These are phyloP conservation scores for Populus nigra DNA, from an alignment of 345 rosid genomes.

Conservation along the genomic window DNA sequence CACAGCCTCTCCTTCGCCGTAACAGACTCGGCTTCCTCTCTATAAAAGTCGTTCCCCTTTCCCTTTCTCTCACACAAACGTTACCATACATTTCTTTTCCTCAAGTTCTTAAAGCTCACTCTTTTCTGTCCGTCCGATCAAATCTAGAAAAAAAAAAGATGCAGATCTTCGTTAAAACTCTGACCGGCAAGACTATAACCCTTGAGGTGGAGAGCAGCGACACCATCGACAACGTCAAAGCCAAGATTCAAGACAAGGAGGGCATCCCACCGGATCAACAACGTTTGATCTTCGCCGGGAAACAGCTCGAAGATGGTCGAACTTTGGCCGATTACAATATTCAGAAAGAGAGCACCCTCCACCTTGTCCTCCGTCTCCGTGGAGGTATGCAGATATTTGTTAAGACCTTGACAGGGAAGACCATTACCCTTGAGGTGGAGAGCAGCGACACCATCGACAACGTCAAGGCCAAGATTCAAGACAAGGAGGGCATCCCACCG, in stretches of 20 bases:
- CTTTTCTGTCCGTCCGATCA: background rate
- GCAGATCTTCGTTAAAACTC: slow-evolving; percentile 29
- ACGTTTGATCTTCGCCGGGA: slow-evolving; percentile 23
- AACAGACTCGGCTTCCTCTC: background rate
- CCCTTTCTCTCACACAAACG: background rate
- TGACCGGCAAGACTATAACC: slow-evolving; percentile 27
- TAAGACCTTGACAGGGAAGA: slow-evolving; percentile 27
- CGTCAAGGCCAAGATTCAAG: slow-evolving; percentile 27
- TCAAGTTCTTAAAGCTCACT: background rate
- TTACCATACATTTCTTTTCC: background rate
- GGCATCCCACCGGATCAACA: slow-evolving; percentile 31
- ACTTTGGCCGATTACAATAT: slow-evolving; percentile 27
- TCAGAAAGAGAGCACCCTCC: slow-evolving; percentile 28
- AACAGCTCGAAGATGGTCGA: slow-evolving; percentile 25
- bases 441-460: slow-evolving; percentile 31
- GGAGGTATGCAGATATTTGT: slow-evolving; percentile 32
- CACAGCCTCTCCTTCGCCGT: background rate
- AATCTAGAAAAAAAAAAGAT: background rate
- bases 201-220: slow-evolving; percentile 30
- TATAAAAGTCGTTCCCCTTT: slow-evolving; percentile 4
- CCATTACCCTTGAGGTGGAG: slow-evolving; percentile 24
- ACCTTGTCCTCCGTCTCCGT: slow-evolving; percentile 24
- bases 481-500: slow-evolving; percentile 27
- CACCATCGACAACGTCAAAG: slow-evolving; percentile 29
- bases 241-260: slow-evolving; percentile 28